Conservation (phyloP, 2,329 filamentous ascomycete genomes). For the Claviceps pusilla region DNA sequence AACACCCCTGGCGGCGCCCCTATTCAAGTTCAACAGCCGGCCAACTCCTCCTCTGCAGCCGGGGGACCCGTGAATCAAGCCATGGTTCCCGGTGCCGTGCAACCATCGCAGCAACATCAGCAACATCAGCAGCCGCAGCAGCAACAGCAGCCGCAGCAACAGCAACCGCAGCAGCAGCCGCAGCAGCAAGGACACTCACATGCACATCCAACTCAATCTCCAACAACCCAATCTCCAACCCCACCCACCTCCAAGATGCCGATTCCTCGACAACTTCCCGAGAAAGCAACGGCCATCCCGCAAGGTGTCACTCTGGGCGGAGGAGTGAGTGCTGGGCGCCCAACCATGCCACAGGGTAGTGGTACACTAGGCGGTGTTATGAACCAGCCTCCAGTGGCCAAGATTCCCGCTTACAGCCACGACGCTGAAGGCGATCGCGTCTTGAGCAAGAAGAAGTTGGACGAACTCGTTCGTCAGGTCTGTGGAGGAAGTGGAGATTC, state of each 20-base stretch:
- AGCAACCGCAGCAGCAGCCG: conserved; percentile 17
- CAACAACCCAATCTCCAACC: conserved; percentile 25
- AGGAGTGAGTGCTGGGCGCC: conserved; percentile 51
- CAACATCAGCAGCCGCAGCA: conserved; percentile 20
- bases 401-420: conserved; percentile 69
- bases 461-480: conserved; percentile 87
- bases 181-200: conserved; percentile 29
- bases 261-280: conserved; percentile 64
- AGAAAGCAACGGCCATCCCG: conserved; percentile 52
- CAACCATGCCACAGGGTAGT: conserved; percentile 69
- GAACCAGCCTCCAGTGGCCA: conserved; percentile 70
- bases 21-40: conserved; percentile 17
- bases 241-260: conserved; percentile 51
- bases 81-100: conserved; percentile 17
- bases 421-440: conserved; percentile 87
- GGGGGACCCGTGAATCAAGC: conserved; percentile 17
- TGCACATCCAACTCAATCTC: conserved; percentile 32
- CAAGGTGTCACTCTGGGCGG: conserved; percentile 55
- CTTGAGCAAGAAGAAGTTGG: conserved; percentile 93
- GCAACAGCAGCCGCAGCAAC: conserved; percentile 12
- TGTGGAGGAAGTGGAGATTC: conserved; percentile 63
- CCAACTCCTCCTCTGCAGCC: conserved; percentile 10
- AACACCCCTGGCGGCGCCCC: conserved; percentile 19
- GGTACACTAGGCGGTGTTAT: conserved; percentile 69
- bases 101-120: conserved; percentile 20